A percentile compares a stretch with the other conserved stretches of the same genome.
These are phyloP conservation scores for Acanthamoeba triangularis DNA, from an alignment of 208 protist genomes.

Conservation along the genomic window DNA sequence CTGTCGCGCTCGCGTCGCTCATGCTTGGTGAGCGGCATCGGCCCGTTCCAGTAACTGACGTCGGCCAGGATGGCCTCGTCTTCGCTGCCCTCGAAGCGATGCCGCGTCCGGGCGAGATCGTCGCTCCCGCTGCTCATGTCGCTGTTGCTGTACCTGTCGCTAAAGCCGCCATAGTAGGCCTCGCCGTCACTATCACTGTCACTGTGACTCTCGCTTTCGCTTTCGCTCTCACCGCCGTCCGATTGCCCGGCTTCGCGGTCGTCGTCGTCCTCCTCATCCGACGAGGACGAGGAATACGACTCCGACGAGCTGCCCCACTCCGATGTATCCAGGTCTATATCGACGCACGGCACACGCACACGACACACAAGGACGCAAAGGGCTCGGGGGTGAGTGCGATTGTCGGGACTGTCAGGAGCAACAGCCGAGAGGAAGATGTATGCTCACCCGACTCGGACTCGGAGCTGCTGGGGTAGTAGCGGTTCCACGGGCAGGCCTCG, in stretches of 20 bases:
- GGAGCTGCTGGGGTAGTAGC: constrained; percentile 26
- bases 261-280: background rate
- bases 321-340: background rate
- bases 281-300: background rate
- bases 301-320: background rate
- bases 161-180: background rate
- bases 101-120: background rate
- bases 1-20: background rate
- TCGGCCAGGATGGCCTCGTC: background rate
- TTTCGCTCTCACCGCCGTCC: background rate
- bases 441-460: background rate
- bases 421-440: background rate
- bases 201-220: background rate
- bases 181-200: background rate
- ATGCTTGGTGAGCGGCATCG: constrained; percentile 35
- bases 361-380: too few relatives aligned
- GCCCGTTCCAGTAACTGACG: background rate
- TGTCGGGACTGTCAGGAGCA: background rate
- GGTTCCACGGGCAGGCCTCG: constrained; percentile 40
- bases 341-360: too few relatives aligned
- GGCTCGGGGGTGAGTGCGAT: background rate
- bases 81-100: background rate
- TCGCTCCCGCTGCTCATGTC: background rate
- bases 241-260: background rate
- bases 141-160: background rate